Base-by-base conservation (phyloP, 2,329 filamentous ascomycete genomes). In the Epichloe sylvatica region DNA sequence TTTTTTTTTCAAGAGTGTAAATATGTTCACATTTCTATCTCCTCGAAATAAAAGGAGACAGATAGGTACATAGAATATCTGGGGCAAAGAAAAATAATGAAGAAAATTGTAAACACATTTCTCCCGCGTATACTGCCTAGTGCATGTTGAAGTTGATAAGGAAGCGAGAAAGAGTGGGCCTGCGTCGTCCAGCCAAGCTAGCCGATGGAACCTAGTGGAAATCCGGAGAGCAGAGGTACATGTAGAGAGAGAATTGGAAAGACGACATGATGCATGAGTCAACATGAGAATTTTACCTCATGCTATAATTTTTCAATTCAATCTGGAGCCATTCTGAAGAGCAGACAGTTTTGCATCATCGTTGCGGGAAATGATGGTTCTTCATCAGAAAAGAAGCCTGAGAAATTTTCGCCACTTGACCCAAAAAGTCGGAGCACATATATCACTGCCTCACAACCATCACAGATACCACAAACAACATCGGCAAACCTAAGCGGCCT, bases 1-100 rank as follows among this genome's bases (percentile, higher is more conserved):
- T n/a, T n/a, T n/a, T n/a, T 34, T 56, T 30, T 55, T 46, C 11
- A 50, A 53, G 54, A 52, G 43, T 54, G 55, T 58, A 53, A 46
- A 33, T 56, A 52, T 47, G 43, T 43, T 44, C 39, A 47, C 37
- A 30, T 51, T 45, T 44, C 53, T 44, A 48, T 50, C 33, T 45
- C 56, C 55, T 54, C 51, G 39, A 33, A 53, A 51, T 56, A 52
- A 50, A 55, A 25, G 25, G 53, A 51, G 53, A 40, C 42, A 55
- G 45, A 47, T 51, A 54, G 53, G 40, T 54, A 54, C 17, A 54
- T 53, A 55, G 51, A 50, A 3, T 12, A 34, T 45, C 38, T 50
- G 41, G 51, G 47, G 50, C 2, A 15, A 15, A 37, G 35, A 13
- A 23, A 9, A 23, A 19, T 4, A 35, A 35, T 47, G 41, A 42